A percentile compares a stretch with the other conserved stretches of the same genome.
Conservation (phyloP, 2,329 filamentous ascomycete genomes). For the Lithohypha guttulata region DNA sequence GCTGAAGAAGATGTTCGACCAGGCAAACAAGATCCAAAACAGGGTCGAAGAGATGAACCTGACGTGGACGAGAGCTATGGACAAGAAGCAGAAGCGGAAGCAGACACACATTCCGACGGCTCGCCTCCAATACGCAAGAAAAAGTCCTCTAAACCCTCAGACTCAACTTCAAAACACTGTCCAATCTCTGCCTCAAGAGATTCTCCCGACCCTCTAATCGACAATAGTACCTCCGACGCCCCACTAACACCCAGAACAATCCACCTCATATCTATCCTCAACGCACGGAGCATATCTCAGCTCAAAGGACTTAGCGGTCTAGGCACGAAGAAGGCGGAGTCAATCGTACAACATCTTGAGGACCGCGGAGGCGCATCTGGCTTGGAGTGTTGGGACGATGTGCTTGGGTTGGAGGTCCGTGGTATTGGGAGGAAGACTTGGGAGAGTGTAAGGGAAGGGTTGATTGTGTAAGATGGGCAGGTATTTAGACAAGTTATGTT, state of each 20-base stretch:
- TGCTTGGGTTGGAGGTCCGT: constrained; percentile 30
- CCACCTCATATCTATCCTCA: constrained; percentile 36
- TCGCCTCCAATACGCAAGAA: too few relatives aligned
- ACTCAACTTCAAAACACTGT: too few relatives aligned
- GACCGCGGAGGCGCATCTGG: constrained; percentile 31
- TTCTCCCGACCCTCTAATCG: neutral
- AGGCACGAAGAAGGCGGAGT: constrained; percentile 38
- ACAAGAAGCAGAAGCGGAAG: constrained; percentile 20
- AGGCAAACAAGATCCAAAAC: neutral
- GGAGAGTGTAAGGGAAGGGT: constrained; percentile 37
- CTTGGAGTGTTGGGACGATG: constrained; percentile 29
- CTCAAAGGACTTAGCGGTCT: constrained; percentile 39
- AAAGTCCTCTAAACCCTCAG: too few relatives aligned
- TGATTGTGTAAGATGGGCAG: constrained; percentile 25
- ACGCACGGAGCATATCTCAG: constrained; percentile 34
- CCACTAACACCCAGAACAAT: constrained; percentile 32
- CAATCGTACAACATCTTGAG: constrained; percentile 37
- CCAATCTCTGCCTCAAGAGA: too few relatives aligned
- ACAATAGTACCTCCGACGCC: constrained; percentile 13
- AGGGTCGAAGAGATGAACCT: too few relatives aligned
- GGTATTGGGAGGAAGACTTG: constrained; percentile 37
- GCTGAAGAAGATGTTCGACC: neutral
- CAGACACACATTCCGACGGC: constrained; percentile 10
- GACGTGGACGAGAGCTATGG: constrained; percentile 18
- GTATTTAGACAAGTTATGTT: too few relatives aligned